These are phyloP conservation scores for Hemerocallis citrina DNA, from an alignment of 106 monocot species.

Conservation along the genomic window DNA sequence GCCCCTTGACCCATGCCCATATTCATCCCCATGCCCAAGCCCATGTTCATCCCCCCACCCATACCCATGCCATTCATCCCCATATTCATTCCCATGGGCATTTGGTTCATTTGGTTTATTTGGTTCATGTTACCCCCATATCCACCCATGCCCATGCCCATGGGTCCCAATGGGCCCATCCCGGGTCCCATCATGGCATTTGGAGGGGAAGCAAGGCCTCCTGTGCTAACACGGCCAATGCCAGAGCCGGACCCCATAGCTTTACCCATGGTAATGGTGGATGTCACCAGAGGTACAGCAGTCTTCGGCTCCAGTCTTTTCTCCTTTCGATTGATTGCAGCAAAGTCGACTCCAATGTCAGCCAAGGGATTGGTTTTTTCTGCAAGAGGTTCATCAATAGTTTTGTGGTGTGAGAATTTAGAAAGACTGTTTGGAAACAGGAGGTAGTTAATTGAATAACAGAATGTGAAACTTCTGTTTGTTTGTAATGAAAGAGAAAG, in stretches of 20 bases:
- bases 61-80: background rate
- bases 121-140: background rate
- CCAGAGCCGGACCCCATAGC: conserved; percentile 89
- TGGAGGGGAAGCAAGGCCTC: background rate
- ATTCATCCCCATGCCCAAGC: conserved; percentile 4
- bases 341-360: conserved; percentile 84
- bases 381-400: conserved; percentile 19
- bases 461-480: too few species aligned
- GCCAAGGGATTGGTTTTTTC: conserved; percentile 62
- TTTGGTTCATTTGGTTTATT: conserved; percentile 10
- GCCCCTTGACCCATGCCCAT: background rate
- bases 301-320: conserved; percentile 51
- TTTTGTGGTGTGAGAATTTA: background rate
- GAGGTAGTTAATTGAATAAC: too few species aligned
- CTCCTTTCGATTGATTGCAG: conserved; percentile 85
- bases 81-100: conserved; percentile 6
- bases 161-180: background rate
- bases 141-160: background rate
- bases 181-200: background rate
- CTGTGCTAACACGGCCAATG: conserved; percentile 13
- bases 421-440: too few species aligned
- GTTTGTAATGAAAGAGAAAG: too few species aligned
- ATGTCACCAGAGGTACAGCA: conserved; percentile 31
- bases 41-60: background rate
- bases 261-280: conserved; percentile 85